A percentile compares a stretch with the other conserved stretches of the same genome.
phyloP scores from a whole-genome alignment of 225 moss, liverwort and hornwort genomes.

The Marchantia polymorpha region DNA sequence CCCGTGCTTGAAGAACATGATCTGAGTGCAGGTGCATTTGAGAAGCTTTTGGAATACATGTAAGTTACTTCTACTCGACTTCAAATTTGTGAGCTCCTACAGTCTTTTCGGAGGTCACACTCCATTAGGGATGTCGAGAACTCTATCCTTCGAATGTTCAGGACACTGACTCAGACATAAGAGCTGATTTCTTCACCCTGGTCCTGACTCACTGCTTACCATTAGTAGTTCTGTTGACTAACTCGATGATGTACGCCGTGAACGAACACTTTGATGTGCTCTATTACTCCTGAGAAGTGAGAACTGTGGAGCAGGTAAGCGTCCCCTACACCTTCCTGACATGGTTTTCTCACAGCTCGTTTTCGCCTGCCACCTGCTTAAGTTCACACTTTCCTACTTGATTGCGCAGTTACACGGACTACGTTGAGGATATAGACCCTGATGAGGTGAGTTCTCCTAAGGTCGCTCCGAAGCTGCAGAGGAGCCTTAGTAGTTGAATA shows the following conservation, averaged over 20 bases:
- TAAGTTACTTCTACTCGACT: constrained; percentile 34
- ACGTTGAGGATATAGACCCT: constrained; percentile 63
- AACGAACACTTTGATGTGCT: not conserved
- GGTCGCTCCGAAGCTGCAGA: not conserved
- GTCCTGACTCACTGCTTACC: not conserved
- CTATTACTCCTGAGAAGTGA: not conserved
- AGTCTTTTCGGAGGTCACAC: too few relatives aligned
- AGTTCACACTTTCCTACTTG: constrained; percentile 6
- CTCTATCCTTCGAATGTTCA: too few relatives aligned
- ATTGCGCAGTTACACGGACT: constrained; percentile 70
- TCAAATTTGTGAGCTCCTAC: too few relatives aligned
- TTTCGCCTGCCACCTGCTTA: not conserved
- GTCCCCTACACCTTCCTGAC: not conserved
- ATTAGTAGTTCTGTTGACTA: not conserved
- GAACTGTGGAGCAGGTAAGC: not conserved
- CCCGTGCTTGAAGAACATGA: constrained; percentile 75
- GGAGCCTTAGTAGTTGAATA: not conserved
- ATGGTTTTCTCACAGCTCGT: not conserved
- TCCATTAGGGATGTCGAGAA: too few relatives aligned
- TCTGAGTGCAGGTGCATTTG: constrained; percentile 61
- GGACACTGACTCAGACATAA: not conserved
- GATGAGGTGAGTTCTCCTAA: constrained; percentile 50
- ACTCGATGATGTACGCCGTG: not conserved
- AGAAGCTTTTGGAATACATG: constrained; percentile 89
- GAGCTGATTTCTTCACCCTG: not conserved